Base-by-base conservation (phyloP, 202 grass and related monocot species). In the Zizania palustris region DNA sequence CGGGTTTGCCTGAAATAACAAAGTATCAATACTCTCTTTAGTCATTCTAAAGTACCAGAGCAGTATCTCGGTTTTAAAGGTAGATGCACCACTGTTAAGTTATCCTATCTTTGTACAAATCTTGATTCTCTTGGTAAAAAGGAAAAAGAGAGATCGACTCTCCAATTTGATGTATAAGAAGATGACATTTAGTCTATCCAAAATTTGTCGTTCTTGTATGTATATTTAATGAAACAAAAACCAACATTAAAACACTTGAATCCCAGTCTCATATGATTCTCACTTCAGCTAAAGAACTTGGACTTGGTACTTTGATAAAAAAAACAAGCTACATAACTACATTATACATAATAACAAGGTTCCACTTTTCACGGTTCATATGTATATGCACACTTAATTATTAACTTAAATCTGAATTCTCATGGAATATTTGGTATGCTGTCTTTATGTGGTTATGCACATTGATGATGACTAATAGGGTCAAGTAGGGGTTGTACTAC, bases 1-100 rank as follows among this genome's bases (percentile, higher is more conserved):
- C 39, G 85, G 71, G 83, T 98, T 95, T 65, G 76, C 89, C 95
- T 94, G 73, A 80, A 69, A 82, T 56, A 20, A 33, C 16, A 65
- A 20, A 39, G 20, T 18, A 75, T 87, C 5, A 44, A 37, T 36
- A 73, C 43, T 28, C 46, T 19, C 53, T 21, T 76, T n/a, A 15
- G 44, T 51, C 11, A 0, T 5, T 37, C 45, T n/a, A 18, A 73
- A 81, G 55, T n/a, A 53, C 33, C 36, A 54, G 9, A 45, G 37
- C 58, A 75, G 10, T 12, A 69, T 11, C 37, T 6, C 21, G 46
- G 10, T 71, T 10, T 56, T 50, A 78, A 57, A 55, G 7, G 15
- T 66, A 9, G 3, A 6, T 42, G 18, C 38, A 48, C 9, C 44
- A 80, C 14, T n/a, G n/a, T 34, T 22, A 76, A 35, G 15, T 70